Conservation (phyloP, 768 basidiomycete species). For the Gloeophyllum trabeum region DNA sequence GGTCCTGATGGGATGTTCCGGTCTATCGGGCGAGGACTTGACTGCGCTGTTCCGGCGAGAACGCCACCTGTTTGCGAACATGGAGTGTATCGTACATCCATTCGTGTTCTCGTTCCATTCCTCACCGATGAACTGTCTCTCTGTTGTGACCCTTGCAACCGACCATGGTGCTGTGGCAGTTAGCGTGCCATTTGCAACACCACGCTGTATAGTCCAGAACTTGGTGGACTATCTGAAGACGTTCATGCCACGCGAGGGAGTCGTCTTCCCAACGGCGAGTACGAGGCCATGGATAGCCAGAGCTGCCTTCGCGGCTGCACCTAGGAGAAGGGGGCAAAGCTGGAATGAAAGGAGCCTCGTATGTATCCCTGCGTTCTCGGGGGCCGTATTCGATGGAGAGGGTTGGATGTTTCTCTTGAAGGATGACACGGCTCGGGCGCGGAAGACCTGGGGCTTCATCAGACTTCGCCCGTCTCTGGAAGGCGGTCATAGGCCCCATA, state of each 20-base stretch:
- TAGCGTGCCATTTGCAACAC: neutral
- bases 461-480: neutral
- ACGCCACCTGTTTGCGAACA: slow-evolving; percentile 15
- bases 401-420: neutral
- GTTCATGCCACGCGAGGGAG: slow-evolving; percentile 2
- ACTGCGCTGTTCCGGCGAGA: slow-evolving; percentile 11
- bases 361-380: slow-evolving; percentile 12
- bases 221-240: slow-evolving; percentile 1
- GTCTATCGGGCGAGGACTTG: slow-evolving; percentile 12
- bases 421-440: neutral
- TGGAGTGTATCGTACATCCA: slow-evolving; percentile 16
- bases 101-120: slow-evolving; percentile 11
- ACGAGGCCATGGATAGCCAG: neutral
- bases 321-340: slow-evolving; percentile 7
- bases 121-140: slow-evolving; percentile 5
- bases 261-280: too few species aligned
- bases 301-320: slow-evolving; percentile 8
- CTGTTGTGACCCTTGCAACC: neutral
- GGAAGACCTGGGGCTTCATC: neutral
- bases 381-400: neutral
- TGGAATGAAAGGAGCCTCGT: slow-evolving; percentile 12
- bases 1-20: slow-evolving; percentile 14
- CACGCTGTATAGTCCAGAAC: neutral
- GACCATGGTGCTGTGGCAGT: too few species aligned
- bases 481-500: neutral